Conservation (phyloP, 2,329 filamentous ascomycete species). For the Xylariaceae sp. region DNA sequence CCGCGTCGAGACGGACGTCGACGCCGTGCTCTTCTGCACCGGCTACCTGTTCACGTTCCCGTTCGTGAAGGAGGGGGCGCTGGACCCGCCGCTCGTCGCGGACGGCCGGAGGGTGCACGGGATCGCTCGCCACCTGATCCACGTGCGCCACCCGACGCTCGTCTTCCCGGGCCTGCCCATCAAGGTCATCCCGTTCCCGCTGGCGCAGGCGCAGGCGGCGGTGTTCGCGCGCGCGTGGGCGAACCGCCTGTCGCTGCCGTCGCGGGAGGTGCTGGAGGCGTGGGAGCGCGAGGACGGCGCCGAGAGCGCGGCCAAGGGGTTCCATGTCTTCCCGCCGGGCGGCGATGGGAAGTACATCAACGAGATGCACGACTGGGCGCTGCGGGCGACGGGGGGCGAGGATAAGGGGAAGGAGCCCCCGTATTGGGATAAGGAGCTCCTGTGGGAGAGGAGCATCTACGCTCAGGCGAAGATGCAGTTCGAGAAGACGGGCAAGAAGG, state of each 20-base stretch:
- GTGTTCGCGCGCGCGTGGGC: slow-evolving; percentile 78
- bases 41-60: slow-evolving; percentile 87
- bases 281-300: slow-evolving; percentile 66
- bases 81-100: slow-evolving; percentile 58
- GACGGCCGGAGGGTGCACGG: slow-evolving; percentile 71
- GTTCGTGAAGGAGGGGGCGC: slow-evolving; percentile 57
- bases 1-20: slow-evolving; percentile 68
- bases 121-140: slow-evolving; percentile 80
- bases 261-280: slow-evolving; percentile 61
- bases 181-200: slow-evolving; percentile 84
- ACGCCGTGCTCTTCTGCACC: slow-evolving; percentile 83
- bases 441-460: slow-evolving; percentile 73
- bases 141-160: slow-evolving; percentile 74
- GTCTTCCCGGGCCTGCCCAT: slow-evolving; percentile 76
- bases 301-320: slow-evolving; percentile 46
- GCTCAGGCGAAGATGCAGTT: slow-evolving; percentile 73
- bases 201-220: slow-evolving; percentile 78
- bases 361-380: slow-evolving; percentile 64
- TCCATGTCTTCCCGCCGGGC: slow-evolving; percentile 55
- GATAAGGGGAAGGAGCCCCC: slow-evolving; percentile 68
- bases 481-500: slow-evolving; percentile 63
- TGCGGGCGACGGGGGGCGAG: slow-evolving; percentile 41
- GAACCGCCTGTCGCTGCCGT: slow-evolving; percentile 67
- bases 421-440: slow-evolving; percentile 69
- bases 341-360: slow-evolving; percentile 74